Evolutionary conservation across 805 yeast genomes (phyloP), one percentile per base, ranked within the genome.

Genomic region (Zygotorulaspora chibaensis): DNA sequence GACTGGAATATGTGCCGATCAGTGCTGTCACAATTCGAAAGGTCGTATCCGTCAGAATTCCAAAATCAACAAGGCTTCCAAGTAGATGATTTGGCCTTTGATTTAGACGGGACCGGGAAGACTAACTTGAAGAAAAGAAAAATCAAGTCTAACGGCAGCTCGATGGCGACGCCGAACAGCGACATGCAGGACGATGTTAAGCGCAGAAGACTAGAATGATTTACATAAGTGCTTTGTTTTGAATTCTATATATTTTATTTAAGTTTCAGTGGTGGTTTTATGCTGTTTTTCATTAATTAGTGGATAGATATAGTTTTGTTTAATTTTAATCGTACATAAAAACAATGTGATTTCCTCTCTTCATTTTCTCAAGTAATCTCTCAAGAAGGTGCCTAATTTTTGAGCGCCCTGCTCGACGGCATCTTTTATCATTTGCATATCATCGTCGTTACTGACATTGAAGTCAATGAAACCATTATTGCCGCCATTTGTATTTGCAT

Each of bases 321-420:
- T 20, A 20, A 20, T 20, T 20, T 20, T 20, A 20, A 20, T 20
- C 25, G 25, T 20, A 20, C 25, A 20, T 20, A 20, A 20, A 20
- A 20, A 20, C 25, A 20, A 20, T 20, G 20, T n/a, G 15, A 11
- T 33, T n/a, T 17, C 6, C 16, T 13, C 36, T 13, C 16, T 27
- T 47, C 49, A 66, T 39, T 63, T 71, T 59, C 79, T 79, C 63
- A 91, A 71, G 59, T 87, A 88, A 62, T 91, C 97, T 59, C 98
- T 80, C 71, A 93, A 73, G 62, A 84, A 81, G 25, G 83, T 84
- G 25, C 95, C 87, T 45, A 91, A 72, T 68, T 87, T 89, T 61
- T 83, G 85, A 18, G 97, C 98, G 48, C 98, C 98, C 54, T 81
- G 86, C 67, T 91, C 98, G 52, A 93, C 76, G 12, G 89, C 96